Percentiles rank a stretch among this genome's conserved stretches.
Conservation (phyloP, 2,329 filamentous ascomycete species). For the Alternaria sp. region DNA sequence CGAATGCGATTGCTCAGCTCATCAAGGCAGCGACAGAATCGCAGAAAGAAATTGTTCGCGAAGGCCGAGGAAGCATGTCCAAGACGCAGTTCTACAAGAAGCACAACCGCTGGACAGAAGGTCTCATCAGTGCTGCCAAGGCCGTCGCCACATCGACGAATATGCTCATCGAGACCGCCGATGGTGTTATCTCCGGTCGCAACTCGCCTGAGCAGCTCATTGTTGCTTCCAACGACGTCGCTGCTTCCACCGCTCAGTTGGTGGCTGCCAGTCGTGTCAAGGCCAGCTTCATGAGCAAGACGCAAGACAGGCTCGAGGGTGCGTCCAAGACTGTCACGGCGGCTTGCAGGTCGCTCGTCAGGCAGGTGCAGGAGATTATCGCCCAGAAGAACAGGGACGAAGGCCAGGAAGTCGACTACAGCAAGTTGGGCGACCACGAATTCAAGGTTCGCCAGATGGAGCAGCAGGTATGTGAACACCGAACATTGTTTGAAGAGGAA, state of each 20-base stretch:
- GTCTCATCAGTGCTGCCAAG: constrained; percentile 95
- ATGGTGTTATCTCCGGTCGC: constrained; percentile 89
- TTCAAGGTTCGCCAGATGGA: constrained; percentile 99
- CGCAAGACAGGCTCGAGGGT: constrained; percentile 87
- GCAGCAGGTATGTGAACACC: constrained; percentile 79
- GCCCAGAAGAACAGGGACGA: constrained; percentile 83
- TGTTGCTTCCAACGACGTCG: constrained; percentile 95
- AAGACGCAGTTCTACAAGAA: constrained; percentile 99
- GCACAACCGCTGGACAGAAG: constrained; percentile 99
- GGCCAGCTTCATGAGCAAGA: constrained; percentile 97
- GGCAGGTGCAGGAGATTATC: constrained; percentile 95
- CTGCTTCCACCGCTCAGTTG: constrained; percentile 93
- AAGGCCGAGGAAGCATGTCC: constrained; percentile 86
- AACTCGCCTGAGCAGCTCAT: constrained; percentile 97
- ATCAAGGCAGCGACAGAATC: constrained; percentile 94
- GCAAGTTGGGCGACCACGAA: constrained; percentile 87
- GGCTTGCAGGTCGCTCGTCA: constrained; percentile 85
- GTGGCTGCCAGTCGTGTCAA: constrained; percentile 96
- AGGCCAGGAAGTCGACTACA: constrained; percentile 82
- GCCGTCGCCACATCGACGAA: constrained; percentile 94
- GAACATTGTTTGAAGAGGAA: not conserved
- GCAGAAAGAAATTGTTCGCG: constrained; percentile 95
- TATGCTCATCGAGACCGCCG: constrained; percentile 95
- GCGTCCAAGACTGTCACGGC: constrained; percentile 92
- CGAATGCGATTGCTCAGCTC: constrained; percentile 88